Evolutionary conservation across 2,329 filamentous ascomycete species (phyloP).

Genomic region (Cladobotryum protrusum): DNA sequence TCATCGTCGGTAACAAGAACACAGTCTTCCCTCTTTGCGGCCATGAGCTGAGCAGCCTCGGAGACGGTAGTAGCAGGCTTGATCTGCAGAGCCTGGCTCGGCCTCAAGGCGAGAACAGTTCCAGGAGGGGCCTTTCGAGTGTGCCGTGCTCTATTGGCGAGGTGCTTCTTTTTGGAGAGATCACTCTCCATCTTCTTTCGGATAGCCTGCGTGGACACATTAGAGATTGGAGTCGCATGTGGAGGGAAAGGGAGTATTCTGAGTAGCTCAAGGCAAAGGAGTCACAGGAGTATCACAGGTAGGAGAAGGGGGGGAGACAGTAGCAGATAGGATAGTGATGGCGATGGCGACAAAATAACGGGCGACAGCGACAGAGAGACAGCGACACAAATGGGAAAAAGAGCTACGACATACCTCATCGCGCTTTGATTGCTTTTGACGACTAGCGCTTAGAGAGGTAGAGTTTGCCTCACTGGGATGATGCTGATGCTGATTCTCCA

Average conservation of each 20-base stretch:
- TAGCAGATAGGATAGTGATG: not conserved
- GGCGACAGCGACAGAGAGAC: not conserved
- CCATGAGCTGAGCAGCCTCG: constrained; percentile 97
- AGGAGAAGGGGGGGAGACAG: not conserved
- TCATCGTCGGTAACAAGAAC: constrained; percentile 97
- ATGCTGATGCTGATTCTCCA: constrained; percentile 56
- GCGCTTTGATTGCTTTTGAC: constrained; percentile 93
- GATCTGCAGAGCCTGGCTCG: constrained; percentile 93
- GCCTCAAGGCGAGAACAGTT: constrained; percentile 90
- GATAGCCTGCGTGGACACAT: constrained; percentile 62
- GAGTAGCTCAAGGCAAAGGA: not conserved
- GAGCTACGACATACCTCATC: constrained; percentile 76
- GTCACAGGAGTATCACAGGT: constrained; percentile 9
- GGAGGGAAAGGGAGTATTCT: not conserved
- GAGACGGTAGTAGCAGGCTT: constrained; percentile 91
- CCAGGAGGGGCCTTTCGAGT: constrained; percentile 92
- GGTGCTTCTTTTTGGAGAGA: constrained; percentile 93
- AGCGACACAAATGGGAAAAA: not conserved
- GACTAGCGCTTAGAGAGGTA: constrained; percentile 77
- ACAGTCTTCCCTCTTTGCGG: constrained; percentile 95
- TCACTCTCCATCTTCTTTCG: constrained; percentile 95
- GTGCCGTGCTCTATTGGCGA: constrained; percentile 69
- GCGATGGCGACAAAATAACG: not conserved
- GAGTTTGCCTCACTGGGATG: constrained; percentile 56
- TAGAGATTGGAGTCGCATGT: constrained; percentile 10